A percentile compares a stretch with the other conserved stretches of the same genome.
These are phyloP conservation scores for Moniliophthora roreri DNA, from an alignment of 1,284 basidiomycete species.

Conservation along the genomic window DNA sequence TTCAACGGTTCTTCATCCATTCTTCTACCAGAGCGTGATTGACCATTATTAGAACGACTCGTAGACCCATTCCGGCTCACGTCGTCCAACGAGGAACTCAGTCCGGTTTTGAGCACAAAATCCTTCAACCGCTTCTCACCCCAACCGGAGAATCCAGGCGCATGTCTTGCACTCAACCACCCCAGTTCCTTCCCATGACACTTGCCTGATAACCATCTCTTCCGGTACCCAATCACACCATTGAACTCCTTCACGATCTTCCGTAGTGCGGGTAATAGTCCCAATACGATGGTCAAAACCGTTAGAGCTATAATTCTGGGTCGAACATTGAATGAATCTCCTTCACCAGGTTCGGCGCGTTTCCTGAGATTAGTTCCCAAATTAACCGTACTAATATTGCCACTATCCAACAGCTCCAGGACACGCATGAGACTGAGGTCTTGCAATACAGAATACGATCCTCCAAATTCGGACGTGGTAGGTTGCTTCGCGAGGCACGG, in stretches of 20 bases:
- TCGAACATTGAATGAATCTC: slow-evolving; percentile 48
- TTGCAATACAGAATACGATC: slow-evolving; percentile 65
- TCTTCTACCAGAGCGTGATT: slow-evolving; percentile 27
- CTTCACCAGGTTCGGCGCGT: slow-evolving; percentile 36
- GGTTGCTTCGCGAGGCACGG: slow-evolving; percentile 65
- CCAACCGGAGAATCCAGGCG: slow-evolving; percentile 67
- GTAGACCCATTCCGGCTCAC: slow-evolving; percentile 6
- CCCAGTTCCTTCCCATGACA: slow-evolving; percentile 74
- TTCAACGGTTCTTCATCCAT: slow-evolving; percentile 37
- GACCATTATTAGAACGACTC: slow-evolving; percentile 22
- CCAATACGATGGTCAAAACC: slow-evolving; percentile 56
- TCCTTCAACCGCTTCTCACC: slow-evolving; percentile 72
- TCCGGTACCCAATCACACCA: slow-evolving; percentile 51
- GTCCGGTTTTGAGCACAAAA: slow-evolving; percentile 59
- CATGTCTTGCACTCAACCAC: slow-evolving; percentile 61
- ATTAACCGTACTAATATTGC: slow-evolving; percentile 35
- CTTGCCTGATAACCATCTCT: slow-evolving; percentile 58
- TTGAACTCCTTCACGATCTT: slow-evolving; percentile 68
- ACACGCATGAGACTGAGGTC: slow-evolving; percentile 76
- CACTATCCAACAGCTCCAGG: slow-evolving; percentile 58
- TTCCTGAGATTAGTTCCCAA: slow-evolving; percentile 24
- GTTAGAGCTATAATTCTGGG: slow-evolving; percentile 68
- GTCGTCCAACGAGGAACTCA: slow-evolving; percentile 55
- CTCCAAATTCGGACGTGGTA: slow-evolving; percentile 45
- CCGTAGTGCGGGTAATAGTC: slow-evolving; percentile 62